Percentiles rank a stretch among this genome's conserved stretches.
Evolutionary conservation across 2,329 filamentous ascomycete genomes (phyloP).

Genomic region (Microcyclospora pomicola): DNA sequence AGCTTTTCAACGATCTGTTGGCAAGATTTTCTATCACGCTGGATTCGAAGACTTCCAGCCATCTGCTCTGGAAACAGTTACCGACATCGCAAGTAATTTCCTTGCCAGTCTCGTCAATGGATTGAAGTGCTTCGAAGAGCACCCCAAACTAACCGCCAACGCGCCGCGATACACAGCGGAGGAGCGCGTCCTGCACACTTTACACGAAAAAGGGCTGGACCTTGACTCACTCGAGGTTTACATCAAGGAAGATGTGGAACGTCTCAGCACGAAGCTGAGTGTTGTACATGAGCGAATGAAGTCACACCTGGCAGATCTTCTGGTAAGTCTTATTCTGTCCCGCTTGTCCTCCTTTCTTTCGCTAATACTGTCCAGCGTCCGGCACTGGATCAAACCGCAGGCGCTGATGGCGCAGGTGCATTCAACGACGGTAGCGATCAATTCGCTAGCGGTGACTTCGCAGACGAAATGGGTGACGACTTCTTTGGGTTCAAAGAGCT

Average conservation of each 20-base stretch:
- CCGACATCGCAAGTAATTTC: conserved; percentile 78
- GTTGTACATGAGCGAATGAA: conserved; percentile 93
- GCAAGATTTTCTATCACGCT: conserved; percentile 88
- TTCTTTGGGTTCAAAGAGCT: conserved; percentile 98
- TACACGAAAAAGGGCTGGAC: conserved; percentile 73
- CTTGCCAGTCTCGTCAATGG: conserved; percentile 72
- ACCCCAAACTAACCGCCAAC: conserved; percentile 45
- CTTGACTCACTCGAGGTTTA: conserved; percentile 72
- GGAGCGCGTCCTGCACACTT: conserved; percentile 73
- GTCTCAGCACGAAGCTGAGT: conserved; percentile 62
- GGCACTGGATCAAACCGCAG: conserved; percentile 60
- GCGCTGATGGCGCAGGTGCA: conserved; percentile 70
- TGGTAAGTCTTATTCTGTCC: conserved; percentile 32
- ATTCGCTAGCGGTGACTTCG: conserved; percentile 92
- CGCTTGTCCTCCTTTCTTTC: neutral
- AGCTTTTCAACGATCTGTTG: conserved; percentile 78
- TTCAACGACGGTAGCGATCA: conserved; percentile 97
- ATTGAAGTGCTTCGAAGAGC: conserved; percentile 69
- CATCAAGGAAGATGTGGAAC: conserved; percentile 85
- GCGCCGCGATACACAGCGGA: conserved; percentile 60
- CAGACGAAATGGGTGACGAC: conserved; percentile 93
- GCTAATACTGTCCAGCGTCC: conserved; percentile 44
- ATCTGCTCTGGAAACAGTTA: conserved; percentile 78
- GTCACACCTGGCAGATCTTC: conserved; percentile 75
- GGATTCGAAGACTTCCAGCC: conserved; percentile 97